Conservation (phyloP, 345 rosid species). For the Gossypium turneri region DNA sequence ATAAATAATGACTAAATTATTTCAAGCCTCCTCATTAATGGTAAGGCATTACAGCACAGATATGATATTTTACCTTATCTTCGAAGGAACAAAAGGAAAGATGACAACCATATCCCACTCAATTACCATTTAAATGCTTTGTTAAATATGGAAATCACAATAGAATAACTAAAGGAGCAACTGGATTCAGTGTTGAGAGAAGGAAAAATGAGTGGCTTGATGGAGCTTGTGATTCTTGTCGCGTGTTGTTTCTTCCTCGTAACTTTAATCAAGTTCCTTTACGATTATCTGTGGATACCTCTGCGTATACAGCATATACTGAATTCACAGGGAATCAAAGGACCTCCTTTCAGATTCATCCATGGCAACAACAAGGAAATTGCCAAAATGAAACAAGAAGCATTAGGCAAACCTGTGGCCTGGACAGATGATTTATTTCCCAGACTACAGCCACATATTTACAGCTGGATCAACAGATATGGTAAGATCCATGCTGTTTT, state of each 20-base stretch:
- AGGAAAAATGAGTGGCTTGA: not conserved
- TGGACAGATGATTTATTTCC: conserved; percentile 24
- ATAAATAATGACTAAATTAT: no score
- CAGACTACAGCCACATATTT: conserved; percentile 20
- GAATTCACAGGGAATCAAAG: conserved; percentile 27
- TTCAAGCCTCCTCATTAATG: no score
- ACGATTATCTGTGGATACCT: conserved; percentile 30
- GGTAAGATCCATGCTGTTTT: conserved; percentile 8
- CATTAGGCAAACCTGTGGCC: conserved; percentile 13
- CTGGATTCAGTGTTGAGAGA: no score
- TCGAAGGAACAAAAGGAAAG: no score
- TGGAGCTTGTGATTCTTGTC: conserved; percentile 1
- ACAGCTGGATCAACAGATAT: conserved; percentile 25
- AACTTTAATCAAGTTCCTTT: conserved; percentile 13
- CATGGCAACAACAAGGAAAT: conserved; percentile 36
- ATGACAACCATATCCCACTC: no score
- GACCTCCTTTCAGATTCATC: conserved; percentile 35
- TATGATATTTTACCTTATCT: no score
- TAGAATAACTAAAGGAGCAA: no score
- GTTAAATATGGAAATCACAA: no score
- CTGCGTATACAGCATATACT: conserved; percentile 13
- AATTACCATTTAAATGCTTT: no score
- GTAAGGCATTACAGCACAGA: no score
- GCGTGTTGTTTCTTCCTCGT: conserved; percentile 12
- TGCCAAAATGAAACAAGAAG: conserved; percentile 7